Conservation (phyloP, 2,329 filamentous ascomycete genomes). For the Mycosphaerelloides madeirae region DNA sequence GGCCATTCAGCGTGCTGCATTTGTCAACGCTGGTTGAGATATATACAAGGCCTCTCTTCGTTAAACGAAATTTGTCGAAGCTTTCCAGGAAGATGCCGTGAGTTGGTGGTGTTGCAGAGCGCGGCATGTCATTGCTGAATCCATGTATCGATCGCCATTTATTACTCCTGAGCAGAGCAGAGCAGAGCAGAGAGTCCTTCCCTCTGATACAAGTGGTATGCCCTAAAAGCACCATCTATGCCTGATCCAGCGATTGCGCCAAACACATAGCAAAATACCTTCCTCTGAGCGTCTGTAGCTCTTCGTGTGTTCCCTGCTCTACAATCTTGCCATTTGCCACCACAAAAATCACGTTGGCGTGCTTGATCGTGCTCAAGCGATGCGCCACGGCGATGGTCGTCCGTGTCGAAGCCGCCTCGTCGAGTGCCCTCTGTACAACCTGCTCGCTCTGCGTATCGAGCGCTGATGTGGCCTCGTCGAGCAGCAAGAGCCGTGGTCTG, state of each 20-base stretch:
- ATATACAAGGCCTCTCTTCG: background rate
- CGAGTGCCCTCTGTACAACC: conserved; percentile 64
- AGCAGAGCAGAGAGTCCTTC: too few species aligned
- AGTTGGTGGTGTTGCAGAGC: too few species aligned
- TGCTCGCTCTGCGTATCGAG: conserved; percentile 64
- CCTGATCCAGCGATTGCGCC: conserved; percentile 39
- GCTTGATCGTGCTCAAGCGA: conserved; percentile 35
- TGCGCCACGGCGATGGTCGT: conserved; percentile 42
- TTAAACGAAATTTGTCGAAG: background rate
- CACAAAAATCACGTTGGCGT: conserved; percentile 40
- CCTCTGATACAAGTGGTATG: background rate
- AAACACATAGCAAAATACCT: conserved; percentile 44
- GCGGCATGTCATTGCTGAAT: too few species aligned
- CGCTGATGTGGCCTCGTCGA: conserved; percentile 57
- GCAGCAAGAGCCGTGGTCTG: conserved; percentile 48
- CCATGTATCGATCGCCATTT: too few species aligned
- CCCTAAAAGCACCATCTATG: conserved; percentile 3
- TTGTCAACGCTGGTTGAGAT: too few species aligned
- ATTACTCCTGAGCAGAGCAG: too few species aligned
- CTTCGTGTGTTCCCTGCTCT: conserved; percentile 38
- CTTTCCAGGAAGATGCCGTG: too few species aligned
- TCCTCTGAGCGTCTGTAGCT: conserved; percentile 36
- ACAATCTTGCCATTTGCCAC: conserved; percentile 36
- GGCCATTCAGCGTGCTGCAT: too few species aligned
- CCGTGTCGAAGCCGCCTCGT: conserved; percentile 41